Evolutionary conservation across 495 filamentous ascomycete species (phyloP).

Genomic region (Penicillium flavigenum): DNA sequence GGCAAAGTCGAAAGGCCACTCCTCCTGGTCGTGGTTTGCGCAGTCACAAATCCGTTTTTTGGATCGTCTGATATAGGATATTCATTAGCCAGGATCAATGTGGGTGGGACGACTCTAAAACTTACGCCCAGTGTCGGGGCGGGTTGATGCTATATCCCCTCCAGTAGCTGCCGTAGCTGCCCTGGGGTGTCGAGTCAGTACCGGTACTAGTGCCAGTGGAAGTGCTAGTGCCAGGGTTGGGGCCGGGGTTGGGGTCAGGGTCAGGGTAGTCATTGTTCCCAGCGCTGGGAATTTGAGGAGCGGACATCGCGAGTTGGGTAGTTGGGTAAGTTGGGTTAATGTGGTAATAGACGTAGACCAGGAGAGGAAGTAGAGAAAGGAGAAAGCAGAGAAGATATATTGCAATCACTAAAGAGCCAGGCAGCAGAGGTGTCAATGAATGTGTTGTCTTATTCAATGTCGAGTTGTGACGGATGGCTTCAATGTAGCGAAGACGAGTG

Average conservation of each 20-base stretch:
- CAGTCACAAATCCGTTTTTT: neutral
- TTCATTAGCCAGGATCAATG: neutral
- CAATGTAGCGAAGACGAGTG: neutral
- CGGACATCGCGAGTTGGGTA: neutral
- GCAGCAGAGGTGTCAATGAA: neutral
- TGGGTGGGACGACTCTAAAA: neutral
- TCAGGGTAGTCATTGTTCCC: neutral
- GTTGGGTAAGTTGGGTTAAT: neutral
- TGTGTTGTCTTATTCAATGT: neutral
- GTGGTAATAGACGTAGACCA: neutral
- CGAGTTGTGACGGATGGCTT: neutral
- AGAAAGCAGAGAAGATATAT: neutral
- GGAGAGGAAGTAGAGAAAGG: neutral
- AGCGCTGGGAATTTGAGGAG: neutral
- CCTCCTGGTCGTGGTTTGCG: neutral
- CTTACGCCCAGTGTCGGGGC: neutral
- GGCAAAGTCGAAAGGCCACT: neutral
- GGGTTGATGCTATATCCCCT: neutral
- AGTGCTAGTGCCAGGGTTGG: neutral
- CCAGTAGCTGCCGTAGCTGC: neutral
- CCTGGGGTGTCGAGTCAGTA: neutral
- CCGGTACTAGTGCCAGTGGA: neutral
- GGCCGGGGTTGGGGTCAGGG: too few species aligned
- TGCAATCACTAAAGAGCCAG: neutral
- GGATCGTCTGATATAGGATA: neutral